These are phyloP conservation scores for Claviceps pazoutovae DNA, from an alignment of 2,329 filamentous ascomycete genomes.

Conservation along the genomic window DNA sequence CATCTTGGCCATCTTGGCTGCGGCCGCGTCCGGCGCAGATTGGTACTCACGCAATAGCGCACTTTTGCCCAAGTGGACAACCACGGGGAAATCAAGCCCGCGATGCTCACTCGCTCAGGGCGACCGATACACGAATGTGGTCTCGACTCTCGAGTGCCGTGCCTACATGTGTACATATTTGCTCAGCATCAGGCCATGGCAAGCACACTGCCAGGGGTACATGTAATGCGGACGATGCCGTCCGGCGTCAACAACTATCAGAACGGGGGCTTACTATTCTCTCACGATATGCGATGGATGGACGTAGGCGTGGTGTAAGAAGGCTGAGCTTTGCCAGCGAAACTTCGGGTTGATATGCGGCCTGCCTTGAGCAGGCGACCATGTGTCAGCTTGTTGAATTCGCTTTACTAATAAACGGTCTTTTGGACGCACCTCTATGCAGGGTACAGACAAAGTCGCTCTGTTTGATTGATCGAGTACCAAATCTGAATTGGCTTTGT, in stretches of 20 bases:
- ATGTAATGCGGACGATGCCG: neutral
- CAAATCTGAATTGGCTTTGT: neutral
- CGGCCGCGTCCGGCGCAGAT: neutral
- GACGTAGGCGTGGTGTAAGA: neutral
- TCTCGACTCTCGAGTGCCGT: neutral
- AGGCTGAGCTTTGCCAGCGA: neutral
- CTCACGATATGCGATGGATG: neutral
- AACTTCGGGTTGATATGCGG: neutral
- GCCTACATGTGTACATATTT: neutral
- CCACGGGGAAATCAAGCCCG: neutral
- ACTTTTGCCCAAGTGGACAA: neutral
- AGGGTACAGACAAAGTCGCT: neutral
- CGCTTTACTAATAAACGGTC: too few relatives aligned
- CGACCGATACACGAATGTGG: neutral
- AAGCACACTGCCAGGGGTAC: neutral
- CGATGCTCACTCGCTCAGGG: neutral
- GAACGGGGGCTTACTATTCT: neutral
- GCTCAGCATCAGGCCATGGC: neutral
- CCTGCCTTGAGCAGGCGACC: too few relatives aligned
- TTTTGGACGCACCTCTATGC: neutral
- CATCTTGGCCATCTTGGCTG: neutral
- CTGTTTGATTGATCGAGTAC: neutral
- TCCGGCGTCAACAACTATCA: neutral
- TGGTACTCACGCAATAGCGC: neutral
- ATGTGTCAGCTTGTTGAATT: too few relatives aligned